phyloP scores from a whole-genome alignment of 768 basidiomycete genomes.

The Leccinum subgranulosum region DNA sequence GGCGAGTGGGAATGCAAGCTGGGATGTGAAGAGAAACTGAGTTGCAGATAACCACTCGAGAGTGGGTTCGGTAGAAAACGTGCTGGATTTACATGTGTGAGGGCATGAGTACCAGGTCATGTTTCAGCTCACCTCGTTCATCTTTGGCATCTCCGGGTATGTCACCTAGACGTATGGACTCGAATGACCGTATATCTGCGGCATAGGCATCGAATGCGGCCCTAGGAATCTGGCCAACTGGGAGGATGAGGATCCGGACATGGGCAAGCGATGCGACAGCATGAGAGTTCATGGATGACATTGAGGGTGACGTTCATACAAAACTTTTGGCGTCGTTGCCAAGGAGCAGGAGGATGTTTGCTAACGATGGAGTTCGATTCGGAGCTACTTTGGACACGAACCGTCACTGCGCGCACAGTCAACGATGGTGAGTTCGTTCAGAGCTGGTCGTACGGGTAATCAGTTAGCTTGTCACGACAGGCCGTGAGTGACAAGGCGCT shows the following conservation, averaged over 20 bases:
- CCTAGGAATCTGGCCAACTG: conserved; percentile 73
- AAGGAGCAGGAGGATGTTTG: neutral
- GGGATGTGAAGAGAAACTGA: conserved; percentile 75
- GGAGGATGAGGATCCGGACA: conserved; percentile 80
- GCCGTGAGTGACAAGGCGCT: conserved; percentile 76
- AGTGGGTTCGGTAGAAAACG: conserved; percentile 79
- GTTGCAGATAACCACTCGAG: conserved; percentile 77
- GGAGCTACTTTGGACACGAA: conserved; percentile 18
- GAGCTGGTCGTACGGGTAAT: neutral
- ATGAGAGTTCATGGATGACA: conserved; percentile 56
- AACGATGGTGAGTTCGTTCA: conserved; percentile 25
- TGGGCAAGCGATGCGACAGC: conserved; percentile 83
- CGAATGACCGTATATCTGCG: conserved; percentile 68
- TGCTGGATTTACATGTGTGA: conserved; percentile 38
- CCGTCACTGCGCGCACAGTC: conserved; percentile 4
- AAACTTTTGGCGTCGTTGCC: neutral
- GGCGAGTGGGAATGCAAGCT: conserved; percentile 64
- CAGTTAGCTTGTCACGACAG: conserved; percentile 37
- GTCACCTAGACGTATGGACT: conserved; percentile 73
- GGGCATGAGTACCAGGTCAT: neutral
- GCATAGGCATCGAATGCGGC: conserved; percentile 73
- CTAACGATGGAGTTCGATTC: neutral
- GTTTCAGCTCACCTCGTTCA: conserved; percentile 56
- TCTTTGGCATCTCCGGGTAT: conserved; percentile 78
- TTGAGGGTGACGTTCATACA: conserved; percentile 1